A percentile compares a stretch with the other conserved stretches of the same genome.
phyloP scores from a whole-genome alignment of 257 asterid genomes.

The Solanum pinnatisectum region DNA sequence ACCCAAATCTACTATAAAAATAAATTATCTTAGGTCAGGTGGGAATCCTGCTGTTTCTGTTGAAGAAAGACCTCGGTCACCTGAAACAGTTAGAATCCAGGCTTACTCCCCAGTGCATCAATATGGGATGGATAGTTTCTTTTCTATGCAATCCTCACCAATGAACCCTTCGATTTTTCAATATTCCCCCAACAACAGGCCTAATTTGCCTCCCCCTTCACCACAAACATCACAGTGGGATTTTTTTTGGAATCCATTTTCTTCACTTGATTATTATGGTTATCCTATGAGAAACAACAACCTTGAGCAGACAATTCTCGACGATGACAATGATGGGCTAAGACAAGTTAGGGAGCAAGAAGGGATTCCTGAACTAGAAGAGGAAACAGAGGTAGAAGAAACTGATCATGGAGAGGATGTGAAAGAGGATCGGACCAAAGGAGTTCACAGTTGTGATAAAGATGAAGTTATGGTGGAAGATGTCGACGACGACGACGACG shows the following conservation, averaged over 20 bases:
- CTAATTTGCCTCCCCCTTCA: slow-evolving; percentile 50
- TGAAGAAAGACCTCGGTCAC: slow-evolving; percentile 75
- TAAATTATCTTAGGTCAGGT: slow-evolving; percentile 60
- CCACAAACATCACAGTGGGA: slow-evolving; percentile 92
- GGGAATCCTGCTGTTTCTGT: slow-evolving; percentile 66
- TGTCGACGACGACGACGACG: slow-evolving; percentile 21
- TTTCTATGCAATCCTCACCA: slow-evolving; percentile 53
- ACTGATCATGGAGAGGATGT: slow-evolving; percentile 23
- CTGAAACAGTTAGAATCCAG: slow-evolving; percentile 62
- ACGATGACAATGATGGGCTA: slow-evolving; percentile 58
- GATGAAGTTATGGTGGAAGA: slow-evolving; percentile 76
- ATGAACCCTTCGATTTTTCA: slow-evolving; percentile 43
- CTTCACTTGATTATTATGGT: slow-evolving; percentile 77
- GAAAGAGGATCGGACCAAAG: slow-evolving; percentile 27
- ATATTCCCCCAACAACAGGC: slow-evolving; percentile 54
- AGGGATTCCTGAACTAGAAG: slow-evolving; percentile 89
- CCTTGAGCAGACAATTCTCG: slow-evolving; percentile 37
- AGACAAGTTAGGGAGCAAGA: slow-evolving; percentile 77
- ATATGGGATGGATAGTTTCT: slow-evolving; percentile 65
- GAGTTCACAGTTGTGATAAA: slow-evolving; percentile 15
- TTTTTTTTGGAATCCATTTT: slow-evolving; percentile 95
- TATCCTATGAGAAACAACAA: slow-evolving; percentile 46
- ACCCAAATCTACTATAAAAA: slow-evolving; percentile 31
- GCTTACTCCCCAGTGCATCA: slow-evolving; percentile 59
- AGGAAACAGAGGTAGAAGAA: slow-evolving; percentile 81